Percentiles rank a stretch among this genome's conserved stretches.
These are phyloP conservation scores for Ceraceosorus guamensis DNA, from an alignment of 1,284 basidiomycete genomes.

Conservation along the genomic window DNA sequence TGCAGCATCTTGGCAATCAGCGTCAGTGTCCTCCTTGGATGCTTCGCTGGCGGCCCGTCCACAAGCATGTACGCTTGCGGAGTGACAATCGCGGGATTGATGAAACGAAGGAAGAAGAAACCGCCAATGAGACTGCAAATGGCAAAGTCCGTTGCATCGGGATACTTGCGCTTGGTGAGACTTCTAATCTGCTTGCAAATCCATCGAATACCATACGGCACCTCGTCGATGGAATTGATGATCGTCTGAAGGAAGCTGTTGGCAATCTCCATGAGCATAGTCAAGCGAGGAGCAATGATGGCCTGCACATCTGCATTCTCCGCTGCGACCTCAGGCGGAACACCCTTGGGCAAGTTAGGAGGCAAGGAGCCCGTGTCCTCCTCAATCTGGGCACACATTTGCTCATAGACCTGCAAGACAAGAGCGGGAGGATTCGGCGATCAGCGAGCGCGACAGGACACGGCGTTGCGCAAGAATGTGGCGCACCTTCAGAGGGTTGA, in stretches of 20 bases:
- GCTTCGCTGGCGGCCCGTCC: conserved; percentile 91
- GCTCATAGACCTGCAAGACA: conserved; percentile 74
- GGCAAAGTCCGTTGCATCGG: conserved; percentile 91
- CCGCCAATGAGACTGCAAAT: conserved; percentile 97
- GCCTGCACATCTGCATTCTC: conserved; percentile 91
- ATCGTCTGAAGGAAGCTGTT: conserved; percentile 96
- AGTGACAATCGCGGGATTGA: conserved; percentile 99
- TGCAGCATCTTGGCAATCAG: conserved; percentile 99
- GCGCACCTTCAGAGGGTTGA: conserved; percentile 87
- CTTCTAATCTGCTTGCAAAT: conserved; percentile 99
- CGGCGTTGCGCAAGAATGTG: background rate
- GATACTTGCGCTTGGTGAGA: conserved; percentile 94
- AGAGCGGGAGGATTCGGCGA: background rate
- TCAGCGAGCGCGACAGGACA: background rate
- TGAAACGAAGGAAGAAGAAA: conserved; percentile 99
- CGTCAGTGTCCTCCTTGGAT: conserved; percentile 88
- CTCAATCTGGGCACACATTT: conserved; percentile 96
- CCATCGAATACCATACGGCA: conserved; percentile 98
- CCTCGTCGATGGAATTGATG: conserved; percentile 92
- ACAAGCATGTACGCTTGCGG: conserved; percentile 99
- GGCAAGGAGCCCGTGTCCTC: conserved; percentile 88
- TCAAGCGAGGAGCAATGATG: conserved; percentile 87
- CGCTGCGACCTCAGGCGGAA: conserved; percentile 84
- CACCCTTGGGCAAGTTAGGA: conserved; percentile 78
- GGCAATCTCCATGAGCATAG: conserved; percentile 98